Conservation (phyloP, 148 eudicot genomes). For the Persicaria tinctoria region DNA sequence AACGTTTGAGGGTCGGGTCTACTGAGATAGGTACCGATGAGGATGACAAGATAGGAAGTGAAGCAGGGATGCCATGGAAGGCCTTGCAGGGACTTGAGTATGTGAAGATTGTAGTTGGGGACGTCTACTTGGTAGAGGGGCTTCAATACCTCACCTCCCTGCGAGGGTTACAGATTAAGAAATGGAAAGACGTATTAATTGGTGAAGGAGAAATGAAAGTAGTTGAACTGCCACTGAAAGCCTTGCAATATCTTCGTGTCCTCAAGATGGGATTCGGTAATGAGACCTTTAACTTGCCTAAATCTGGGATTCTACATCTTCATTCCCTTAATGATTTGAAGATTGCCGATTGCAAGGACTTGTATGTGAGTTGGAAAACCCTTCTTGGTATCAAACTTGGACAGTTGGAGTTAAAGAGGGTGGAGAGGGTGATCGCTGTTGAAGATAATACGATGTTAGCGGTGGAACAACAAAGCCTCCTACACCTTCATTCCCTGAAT, state of each 20-base stretch:
- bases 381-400: too few species aligned
- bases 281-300: too few species aligned
- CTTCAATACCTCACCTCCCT: neutral
- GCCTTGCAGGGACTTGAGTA: neutral
- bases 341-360: too few species aligned
- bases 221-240: neutral
- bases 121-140: neutral
- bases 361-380: too few species aligned
- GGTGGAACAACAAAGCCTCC: neutral
- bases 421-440: too few species aligned
- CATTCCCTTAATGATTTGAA: too few species aligned
- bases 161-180: fast-evolving
- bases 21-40: neutral
- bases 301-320: too few species aligned
- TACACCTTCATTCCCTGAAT: neutral
- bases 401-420: too few species aligned
- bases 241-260: neutral
- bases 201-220: too few species aligned
- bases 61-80: neutral
- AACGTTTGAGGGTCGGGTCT: neutral
- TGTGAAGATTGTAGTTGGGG: neutral
- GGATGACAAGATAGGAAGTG: neutral
- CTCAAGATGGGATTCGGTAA: too few species aligned
- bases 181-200: too few species aligned
- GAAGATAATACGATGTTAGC: too few species aligned